Conservation (phyloP, 495 filamentous ascomycete species). For the Neurospora intermedia region DNA sequence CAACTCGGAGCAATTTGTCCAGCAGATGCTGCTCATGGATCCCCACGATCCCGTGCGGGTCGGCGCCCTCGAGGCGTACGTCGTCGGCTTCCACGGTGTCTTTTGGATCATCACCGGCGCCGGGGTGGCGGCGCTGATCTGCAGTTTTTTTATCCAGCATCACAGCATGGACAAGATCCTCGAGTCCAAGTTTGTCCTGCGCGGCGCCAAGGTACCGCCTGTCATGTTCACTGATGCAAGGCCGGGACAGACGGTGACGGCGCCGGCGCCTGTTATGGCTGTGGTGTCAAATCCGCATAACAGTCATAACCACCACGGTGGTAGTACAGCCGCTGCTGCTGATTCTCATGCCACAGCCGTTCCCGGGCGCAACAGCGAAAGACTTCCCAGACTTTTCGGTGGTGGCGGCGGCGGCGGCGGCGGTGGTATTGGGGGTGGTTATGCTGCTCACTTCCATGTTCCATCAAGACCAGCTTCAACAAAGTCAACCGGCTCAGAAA, state of each 20-base stretch:
- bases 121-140: constrained; percentile 9
- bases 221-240: background rate
- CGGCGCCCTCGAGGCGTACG: constrained; percentile 15
- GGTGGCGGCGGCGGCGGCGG: background rate
- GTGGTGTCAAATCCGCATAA: background rate
- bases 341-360: background rate
- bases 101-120: constrained; percentile 16
- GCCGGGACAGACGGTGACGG: background rate
- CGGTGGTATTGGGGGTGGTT: background rate
- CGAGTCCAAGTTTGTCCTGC: constrained; percentile 15
- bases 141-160: constrained; percentile 12
- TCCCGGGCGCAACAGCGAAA: background rate
- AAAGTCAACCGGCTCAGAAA: background rate
- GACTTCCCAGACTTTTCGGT: background rate
- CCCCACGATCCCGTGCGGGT: constrained; percentile 14
- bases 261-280: background rate
- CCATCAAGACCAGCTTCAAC: background rate
- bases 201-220: constrained; percentile 6
- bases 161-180: constrained; percentile 21
- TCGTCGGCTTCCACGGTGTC: constrained; percentile 19
- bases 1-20: constrained; percentile 38
- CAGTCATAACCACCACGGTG: background rate
- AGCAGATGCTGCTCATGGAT: constrained; percentile 16
- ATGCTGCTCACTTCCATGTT: background rate
- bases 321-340: background rate